These are phyloP conservation scores for Thyridium curvatum DNA, from an alignment of 2,329 filamentous ascomycete species.

Conservation along the genomic window DNA sequence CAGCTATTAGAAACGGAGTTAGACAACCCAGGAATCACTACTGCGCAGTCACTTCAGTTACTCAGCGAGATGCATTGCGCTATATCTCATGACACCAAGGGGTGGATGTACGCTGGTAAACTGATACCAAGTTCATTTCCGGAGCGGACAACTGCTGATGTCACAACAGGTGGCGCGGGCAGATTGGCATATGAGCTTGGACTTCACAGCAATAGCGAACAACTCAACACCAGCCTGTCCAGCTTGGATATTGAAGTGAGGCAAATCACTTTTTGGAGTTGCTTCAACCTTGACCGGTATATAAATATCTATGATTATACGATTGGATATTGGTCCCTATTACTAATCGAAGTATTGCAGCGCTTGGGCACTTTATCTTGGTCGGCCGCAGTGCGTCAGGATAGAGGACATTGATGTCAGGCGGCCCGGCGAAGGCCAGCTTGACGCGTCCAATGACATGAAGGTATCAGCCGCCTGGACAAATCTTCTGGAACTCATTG, in stretches of 20 bases:
- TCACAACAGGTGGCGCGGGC: background rate
- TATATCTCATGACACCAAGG: slow-evolving; percentile 3
- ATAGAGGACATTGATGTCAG: slow-evolving; percentile 1
- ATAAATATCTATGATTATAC: no score
- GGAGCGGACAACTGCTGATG: no score
- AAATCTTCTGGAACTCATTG: slow-evolving; percentile 3
- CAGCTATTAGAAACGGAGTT: background rate
- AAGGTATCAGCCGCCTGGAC: slow-evolving; percentile 4
- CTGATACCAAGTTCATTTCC: no score
- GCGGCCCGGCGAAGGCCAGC: background rate
- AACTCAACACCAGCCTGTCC: background rate
- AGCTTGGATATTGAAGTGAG: background rate
- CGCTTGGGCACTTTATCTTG: slow-evolving; percentile 4
- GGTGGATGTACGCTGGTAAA: slow-evolving; percentile 1
- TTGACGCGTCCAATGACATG: slow-evolving; percentile 1
- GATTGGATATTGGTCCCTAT: no score
- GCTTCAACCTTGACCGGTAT: slow-evolving; percentile 1
- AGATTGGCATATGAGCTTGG: slow-evolving; percentile 1
- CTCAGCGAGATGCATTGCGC: slow-evolving; percentile 4
- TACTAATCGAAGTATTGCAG: no score
- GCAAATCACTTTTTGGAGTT: slow-evolving; percentile 1
- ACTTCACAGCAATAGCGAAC: background rate
- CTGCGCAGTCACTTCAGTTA: slow-evolving; percentile 1
- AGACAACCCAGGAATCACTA: slow-evolving; percentile 1
- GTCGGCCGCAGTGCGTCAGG: slow-evolving; percentile 3